Percentiles rank a stretch among this genome's conserved stretches.
Conservation (phyloP, 2,329 filamentous ascomycete species). For the Colletotrichum paranaense region DNA sequence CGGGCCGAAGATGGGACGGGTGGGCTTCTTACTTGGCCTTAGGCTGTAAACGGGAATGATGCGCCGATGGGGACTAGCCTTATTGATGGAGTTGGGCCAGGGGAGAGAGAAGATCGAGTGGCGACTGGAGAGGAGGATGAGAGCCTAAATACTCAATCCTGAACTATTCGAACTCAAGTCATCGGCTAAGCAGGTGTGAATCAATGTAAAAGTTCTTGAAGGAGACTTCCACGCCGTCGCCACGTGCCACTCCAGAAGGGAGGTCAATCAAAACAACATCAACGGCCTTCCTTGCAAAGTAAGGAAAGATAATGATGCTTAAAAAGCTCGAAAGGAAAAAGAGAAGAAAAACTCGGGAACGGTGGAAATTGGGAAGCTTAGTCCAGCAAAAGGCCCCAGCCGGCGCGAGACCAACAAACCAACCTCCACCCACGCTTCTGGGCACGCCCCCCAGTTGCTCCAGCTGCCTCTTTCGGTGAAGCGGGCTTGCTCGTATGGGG, state of each 20-base stretch:
- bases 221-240: not conserved
- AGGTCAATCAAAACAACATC: not conserved
- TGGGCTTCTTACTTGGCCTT: not conserved
- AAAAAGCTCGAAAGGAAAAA: not conserved
- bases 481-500: slow-evolving; percentile 3
- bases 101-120: not conserved
- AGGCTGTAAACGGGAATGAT: slow-evolving; percentile 1
- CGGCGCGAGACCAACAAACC: not conserved
- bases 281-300: not conserved
- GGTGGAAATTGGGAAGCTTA: slow-evolving; percentile 12
- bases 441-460: not conserved
- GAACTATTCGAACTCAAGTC: not conserved
- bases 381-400: slow-evolving; percentile 11
- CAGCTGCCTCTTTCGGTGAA: slow-evolving; percentile 34
- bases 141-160: too few relatives aligned
- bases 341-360: not conserved
- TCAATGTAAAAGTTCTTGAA: too few relatives aligned
- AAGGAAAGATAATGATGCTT: not conserved
- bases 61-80: slow-evolving; percentile 3
- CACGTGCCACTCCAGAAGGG: not conserved
- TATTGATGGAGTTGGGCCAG: not conserved
- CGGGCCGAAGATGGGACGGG: not conserved
- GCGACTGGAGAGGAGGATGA: not conserved
- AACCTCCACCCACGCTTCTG: not conserved
- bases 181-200: not conserved